These are phyloP conservation scores for Cytospora piceae DNA, from an alignment of 2,329 filamentous ascomycete genomes.

Conservation along the genomic window DNA sequence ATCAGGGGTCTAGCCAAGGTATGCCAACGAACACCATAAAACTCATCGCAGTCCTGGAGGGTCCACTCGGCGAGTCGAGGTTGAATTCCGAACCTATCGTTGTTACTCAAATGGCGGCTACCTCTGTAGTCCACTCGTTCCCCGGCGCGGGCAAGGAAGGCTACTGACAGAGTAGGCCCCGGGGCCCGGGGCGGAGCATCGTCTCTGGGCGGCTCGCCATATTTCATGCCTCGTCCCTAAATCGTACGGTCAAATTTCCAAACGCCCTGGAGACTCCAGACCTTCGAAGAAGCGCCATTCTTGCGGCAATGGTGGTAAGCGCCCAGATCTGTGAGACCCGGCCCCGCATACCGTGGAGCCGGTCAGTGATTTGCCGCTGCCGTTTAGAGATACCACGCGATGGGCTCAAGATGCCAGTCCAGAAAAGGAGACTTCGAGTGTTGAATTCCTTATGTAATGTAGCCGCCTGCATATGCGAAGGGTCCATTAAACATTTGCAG, in stretches of 20 bases:
- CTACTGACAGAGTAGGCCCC: background rate
- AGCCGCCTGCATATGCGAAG: background rate
- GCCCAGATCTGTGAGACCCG: background rate
- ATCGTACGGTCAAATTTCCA: background rate
- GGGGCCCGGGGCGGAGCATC: background rate
- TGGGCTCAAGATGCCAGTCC: background rate
- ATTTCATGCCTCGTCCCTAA: background rate
- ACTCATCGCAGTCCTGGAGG: background rate
- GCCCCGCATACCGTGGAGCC: background rate
- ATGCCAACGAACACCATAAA: slow-evolving; percentile 1
- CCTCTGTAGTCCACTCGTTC: background rate
- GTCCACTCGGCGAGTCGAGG: slow-evolving; percentile 7
- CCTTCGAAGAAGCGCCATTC: background rate
- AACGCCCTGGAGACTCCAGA: background rate
- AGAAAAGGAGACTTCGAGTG: background rate
- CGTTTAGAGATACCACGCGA: background rate
- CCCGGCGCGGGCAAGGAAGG: background rate
- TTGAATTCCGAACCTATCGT: slow-evolving; percentile 13
- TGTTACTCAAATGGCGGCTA: background rate
- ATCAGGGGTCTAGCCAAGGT: slow-evolving; percentile 22
- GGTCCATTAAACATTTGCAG: background rate
- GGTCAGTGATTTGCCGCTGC: background rate
- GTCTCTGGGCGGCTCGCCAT: background rate
- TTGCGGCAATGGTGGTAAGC: background rate
- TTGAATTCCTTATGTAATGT: background rate